These are phyloP conservation scores for Komagataella phaffii DNA, from an alignment of 805 yeast genomes.

Conservation along the genomic window DNA sequence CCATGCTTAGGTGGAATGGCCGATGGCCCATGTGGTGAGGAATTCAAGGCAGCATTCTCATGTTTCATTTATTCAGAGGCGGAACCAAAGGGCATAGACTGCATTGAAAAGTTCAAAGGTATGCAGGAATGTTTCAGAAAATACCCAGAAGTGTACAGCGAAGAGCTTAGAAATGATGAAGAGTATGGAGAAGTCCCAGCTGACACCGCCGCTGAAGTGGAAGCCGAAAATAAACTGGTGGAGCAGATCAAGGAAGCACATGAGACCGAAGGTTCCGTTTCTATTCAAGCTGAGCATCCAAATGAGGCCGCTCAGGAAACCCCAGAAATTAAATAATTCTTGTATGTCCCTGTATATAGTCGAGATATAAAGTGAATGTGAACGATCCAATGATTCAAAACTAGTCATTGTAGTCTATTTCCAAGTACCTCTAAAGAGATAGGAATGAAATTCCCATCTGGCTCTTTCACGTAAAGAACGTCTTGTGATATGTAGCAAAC, in stretches of 20 bases:
- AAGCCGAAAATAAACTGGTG: background rate
- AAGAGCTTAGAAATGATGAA: conserved; percentile 75
- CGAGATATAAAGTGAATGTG: background rate
- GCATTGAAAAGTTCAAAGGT: conserved; percentile 76
- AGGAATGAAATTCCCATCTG: conserved; percentile 25
- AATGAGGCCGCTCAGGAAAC: background rate
- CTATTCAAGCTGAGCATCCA: background rate
- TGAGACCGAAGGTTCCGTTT: background rate
- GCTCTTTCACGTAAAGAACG: conserved; percentile 37
- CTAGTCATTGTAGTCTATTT: background rate
- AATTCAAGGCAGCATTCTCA: conserved; percentile 85
- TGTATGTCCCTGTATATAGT: background rate
- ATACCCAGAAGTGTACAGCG: conserved; percentile 88
- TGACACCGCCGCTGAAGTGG: background rate
- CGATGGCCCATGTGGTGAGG: conserved; percentile 95
- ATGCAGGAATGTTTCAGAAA: conserved; percentile 93
- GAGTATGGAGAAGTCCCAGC: conserved; percentile 20
- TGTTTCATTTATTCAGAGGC: conserved; percentile 90
- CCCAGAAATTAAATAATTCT: background rate
- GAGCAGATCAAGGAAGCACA: background rate
- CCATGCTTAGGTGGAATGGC: conserved; percentile 99
- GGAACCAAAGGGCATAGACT: conserved; percentile 95
- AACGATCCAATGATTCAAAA: background rate
- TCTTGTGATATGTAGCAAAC: conserved; percentile 49
- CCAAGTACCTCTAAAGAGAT: conserved; percentile 19